These are phyloP conservation scores for Volutella citrinella DNA, from an alignment of 2,329 filamentous ascomycete species.

Conservation along the genomic window DNA sequence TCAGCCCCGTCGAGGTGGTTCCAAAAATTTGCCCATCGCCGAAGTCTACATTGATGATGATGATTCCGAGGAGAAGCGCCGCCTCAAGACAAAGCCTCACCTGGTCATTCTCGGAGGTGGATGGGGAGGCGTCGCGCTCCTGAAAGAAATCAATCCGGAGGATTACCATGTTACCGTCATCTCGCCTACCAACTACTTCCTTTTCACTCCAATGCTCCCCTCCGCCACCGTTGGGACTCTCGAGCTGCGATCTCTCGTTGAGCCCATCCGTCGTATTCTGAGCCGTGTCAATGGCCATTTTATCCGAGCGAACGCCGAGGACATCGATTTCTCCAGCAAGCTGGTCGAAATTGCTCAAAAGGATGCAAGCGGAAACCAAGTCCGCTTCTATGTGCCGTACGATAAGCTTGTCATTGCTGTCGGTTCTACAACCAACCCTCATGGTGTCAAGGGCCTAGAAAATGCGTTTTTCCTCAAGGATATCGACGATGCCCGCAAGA, in stretches of 20 bases:
- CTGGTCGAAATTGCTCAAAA: constrained; percentile 80
- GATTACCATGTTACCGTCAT: constrained; percentile 96
- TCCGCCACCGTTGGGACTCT: constrained; percentile 95
- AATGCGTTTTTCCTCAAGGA: constrained; percentile 95
- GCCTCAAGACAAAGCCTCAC: constrained; percentile 82
- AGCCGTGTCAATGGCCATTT: constrained; percentile 80
- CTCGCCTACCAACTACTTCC: constrained; percentile 91
- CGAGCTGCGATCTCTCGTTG: constrained; percentile 85
- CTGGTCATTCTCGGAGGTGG: constrained; percentile 91
- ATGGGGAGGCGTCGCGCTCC: constrained; percentile 88
- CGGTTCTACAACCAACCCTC: constrained; percentile 88
- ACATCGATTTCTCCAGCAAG: constrained; percentile 89
- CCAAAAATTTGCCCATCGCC: constrained; percentile 91
- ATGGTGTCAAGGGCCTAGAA: constrained; percentile 92
- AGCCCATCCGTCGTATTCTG: constrained; percentile 86
- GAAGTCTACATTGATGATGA: constrained; percentile 88
- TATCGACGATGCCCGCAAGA: constrained; percentile 84
- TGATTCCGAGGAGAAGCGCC: constrained; percentile 67
- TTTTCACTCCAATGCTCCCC: constrained; percentile 97
- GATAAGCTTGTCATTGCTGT: constrained; percentile 94
- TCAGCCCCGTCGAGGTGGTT: constrained; percentile 76
- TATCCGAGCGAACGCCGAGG: constrained; percentile 79
- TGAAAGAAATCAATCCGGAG: constrained; percentile 86
- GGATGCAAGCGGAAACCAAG: constrained; percentile 67
- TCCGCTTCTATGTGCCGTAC: constrained; percentile 90